Evolutionary conservation across 192 early-diverging fungal species (phyloP), one percentile per base, ranked within the genome.

Genomic region (Gryganskiella cystojenkinii): DNA sequence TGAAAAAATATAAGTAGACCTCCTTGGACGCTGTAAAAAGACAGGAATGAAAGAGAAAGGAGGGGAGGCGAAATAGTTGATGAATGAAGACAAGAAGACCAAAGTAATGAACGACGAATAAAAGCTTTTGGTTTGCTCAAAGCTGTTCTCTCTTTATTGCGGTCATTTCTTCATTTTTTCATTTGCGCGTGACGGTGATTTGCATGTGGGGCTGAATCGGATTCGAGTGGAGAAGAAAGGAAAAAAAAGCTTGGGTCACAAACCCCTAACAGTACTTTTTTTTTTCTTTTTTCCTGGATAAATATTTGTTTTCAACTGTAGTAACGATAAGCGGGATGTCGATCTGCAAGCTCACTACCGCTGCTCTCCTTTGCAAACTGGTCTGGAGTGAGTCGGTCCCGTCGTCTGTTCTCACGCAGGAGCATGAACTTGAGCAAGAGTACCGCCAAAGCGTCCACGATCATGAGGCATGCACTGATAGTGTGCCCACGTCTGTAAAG

Each of bases 401-500:
- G 47, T 6, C 47, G 15, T 19, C 19, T 50, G 47, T n/a, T 50
- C 47, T 50, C 47, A 6, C 47, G 47, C 20, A 43, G 19, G 22
- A 59, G 37, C 33, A 60, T 11, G 13, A 3, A 2, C 20, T 19
- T 44, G 10, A 59, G 25, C 11, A 45, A 4, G 10, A 31, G 40
- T n/a, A 10, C 14, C 17, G 27, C 13, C 27, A 31, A 35, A 22
- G 40, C 30, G n/a, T 22, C 43, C 15, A 42, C 1, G 4, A 17
- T 34, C 58, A 42, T 44, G 8, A 28, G 2, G 8, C 22, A 0
- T 6, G 58, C 56, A 14, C 56, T 57, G n/a, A 57, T 14, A 10
- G 35, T 37, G 22, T 57, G 56, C 22, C 56, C 56, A 57, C 56
- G 56, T 19, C 24, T 19, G n/a, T 60, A 60, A n/a, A 60, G 17